These are phyloP conservation scores for Cucumis cinereus DNA, from an alignment of 306 rosid genomes.

Conservation along the genomic window DNA sequence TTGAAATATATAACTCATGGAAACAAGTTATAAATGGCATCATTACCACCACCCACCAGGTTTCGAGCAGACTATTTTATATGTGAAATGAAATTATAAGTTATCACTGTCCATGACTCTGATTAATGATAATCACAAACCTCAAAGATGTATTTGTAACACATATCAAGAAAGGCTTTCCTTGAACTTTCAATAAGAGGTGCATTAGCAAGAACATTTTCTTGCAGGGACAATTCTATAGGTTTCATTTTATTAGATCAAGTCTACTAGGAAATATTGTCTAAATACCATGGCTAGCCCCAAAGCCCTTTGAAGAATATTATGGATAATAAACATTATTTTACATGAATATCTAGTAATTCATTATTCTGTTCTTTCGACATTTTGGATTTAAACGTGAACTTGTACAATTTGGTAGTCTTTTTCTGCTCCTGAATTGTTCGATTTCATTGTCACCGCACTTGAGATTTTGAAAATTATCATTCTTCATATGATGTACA, in stretches of 20 bases:
- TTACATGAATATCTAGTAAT: neutral
- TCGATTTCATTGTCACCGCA: neutral
- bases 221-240: neutral
- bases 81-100: neutral
- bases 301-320: neutral
- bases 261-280: neutral
- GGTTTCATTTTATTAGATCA: neutral
- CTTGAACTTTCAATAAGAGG: too few relatives aligned
- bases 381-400: neutral
- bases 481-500: constrained; percentile 19
- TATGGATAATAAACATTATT: neutral
- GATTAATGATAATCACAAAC: neutral
- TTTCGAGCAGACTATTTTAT: neutral
- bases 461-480: neutral
- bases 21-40: neutral
- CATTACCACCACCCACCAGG: neutral
- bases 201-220: too few relatives aligned
- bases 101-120: neutral
- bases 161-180: neutral
- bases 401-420: neutral
- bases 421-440: constrained; percentile 1
- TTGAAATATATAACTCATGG: neutral
- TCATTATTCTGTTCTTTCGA: neutral
- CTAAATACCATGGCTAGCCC: neutral
- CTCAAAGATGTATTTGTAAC: neutral